A percentile compares a stretch with the other conserved stretches of the same genome.
These are phyloP conservation scores for Hibiscus trionum DNA, from an alignment of 345 rosid genomes.

Conservation along the genomic window DNA sequence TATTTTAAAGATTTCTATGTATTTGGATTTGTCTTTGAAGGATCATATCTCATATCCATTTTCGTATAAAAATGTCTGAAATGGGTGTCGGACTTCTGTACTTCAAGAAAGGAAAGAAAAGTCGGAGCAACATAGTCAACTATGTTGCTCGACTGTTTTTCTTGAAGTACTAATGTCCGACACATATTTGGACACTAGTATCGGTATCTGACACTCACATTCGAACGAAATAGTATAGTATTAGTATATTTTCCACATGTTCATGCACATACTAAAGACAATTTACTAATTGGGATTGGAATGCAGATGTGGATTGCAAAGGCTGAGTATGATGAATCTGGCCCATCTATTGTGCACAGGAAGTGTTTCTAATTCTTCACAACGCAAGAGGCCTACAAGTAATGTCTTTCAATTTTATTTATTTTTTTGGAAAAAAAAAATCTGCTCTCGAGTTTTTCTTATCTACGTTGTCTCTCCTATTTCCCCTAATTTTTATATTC, in stretches of 20 bases:
- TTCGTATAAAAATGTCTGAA: background rate
- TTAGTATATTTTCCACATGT: background rate
- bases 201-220: background rate
- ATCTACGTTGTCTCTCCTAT: background rate
- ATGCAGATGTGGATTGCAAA: slow-evolving; percentile 61
- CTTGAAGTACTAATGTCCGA: background rate
- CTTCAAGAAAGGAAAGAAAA: background rate
- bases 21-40: background rate
- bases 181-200: background rate
- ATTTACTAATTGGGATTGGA: background rate
- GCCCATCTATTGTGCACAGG: slow-evolving; percentile 64
- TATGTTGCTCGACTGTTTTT: background rate
- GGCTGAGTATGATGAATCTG: slow-evolving; percentile 58
- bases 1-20: background rate
- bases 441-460: slow-evolving; percentile 14
- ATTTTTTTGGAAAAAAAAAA: background rate
- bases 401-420: background rate
- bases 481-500: slow-evolving; percentile 1
- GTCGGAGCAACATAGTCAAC: background rate
- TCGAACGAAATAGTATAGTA: background rate
- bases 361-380: slow-evolving; percentile 47
- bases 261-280: background rate
- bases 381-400: slow-evolving; percentile 14
- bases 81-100: background rate
- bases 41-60: background rate